These are phyloP conservation scores for Skeletonema menzelii DNA, from an alignment of 108 stramenopile genomes.

Conservation along the genomic window DNA sequence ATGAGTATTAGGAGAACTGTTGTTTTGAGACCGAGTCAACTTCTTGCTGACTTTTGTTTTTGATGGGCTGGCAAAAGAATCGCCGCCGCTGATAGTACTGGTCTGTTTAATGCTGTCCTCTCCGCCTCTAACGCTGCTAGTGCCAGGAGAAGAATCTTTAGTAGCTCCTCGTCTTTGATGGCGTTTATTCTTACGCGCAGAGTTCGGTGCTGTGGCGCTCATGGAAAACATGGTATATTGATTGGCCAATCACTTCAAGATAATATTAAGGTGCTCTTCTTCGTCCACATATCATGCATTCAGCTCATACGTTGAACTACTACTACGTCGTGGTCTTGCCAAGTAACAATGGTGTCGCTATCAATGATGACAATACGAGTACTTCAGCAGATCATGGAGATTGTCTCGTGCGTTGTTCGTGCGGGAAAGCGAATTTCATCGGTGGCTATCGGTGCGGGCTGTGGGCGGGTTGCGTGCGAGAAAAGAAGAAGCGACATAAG, in stretches of 20 bases:
- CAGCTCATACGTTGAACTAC: too few species aligned
- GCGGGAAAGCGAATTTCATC: too few species aligned
- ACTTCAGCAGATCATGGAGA: too few species aligned
- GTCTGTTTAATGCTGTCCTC: background rate
- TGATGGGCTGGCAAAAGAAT: background rate
- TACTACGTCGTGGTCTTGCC: too few species aligned
- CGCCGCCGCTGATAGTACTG: background rate
- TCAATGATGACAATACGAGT: too few species aligned
- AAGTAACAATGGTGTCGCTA: too few species aligned
- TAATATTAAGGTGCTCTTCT: too few species aligned
- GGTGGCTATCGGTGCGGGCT: too few species aligned
- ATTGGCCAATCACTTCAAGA: too few species aligned
- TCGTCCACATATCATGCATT: too few species aligned
- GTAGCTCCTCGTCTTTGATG: background rate
- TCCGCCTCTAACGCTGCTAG: background rate
- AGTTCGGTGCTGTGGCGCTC: background rate
- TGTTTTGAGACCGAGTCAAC: background rate
- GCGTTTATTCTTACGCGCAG: background rate
- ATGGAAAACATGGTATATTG: constrained; percentile 11
- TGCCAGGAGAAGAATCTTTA: background rate
- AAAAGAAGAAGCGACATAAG: background rate
- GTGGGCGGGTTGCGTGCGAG: too few species aligned
- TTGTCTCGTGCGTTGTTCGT: too few species aligned
- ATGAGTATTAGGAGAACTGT: background rate
- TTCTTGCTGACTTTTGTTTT: background rate